Evolutionary conservation across 2,329 filamentous ascomycete genomes (phyloP), one percentile per base, ranked within the genome.

Genomic region (Plectosphaerella cucumerina): DNA sequence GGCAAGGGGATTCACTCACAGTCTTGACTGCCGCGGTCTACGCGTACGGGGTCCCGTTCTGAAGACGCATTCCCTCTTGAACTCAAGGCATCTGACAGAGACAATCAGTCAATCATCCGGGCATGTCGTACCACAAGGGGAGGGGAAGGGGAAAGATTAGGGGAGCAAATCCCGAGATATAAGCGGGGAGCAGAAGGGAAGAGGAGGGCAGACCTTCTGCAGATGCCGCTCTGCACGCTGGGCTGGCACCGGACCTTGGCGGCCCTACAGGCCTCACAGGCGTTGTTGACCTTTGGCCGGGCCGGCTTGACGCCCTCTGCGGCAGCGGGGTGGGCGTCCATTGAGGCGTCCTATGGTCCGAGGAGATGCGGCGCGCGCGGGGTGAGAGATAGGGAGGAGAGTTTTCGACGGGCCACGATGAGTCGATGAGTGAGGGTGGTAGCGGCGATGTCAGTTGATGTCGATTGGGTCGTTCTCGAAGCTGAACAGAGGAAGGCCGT

Each of bases 201-300:
- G n/a, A n/a, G n/a, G n/a, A n/a, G n/a, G n/a, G n/a, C 58, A 56
- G 68, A 81, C 78, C 75, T 75, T 62, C 71, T 73, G 59, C 79
- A 82, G 26, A 78, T 75, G 11, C 70, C 71, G 3, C 70, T 63
- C 57, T 75, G 72, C 22, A 69, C 67, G 52, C 74, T 75, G 5
- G 73, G 64, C 53, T 73, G 72, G 56, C 79, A 82, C 51, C 75
- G 78, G 20, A 80, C 69, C 65, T 81, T 82, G 51, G 77, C 75
- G 11, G 65, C 68, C 49, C 79, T 68, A 55, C 79, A 82, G 3
- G 76, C 74, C 61, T 82, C 78, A 50, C 78, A 82, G 18, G 78
- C 69, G 66, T 81, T 70, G 41, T 53, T 53, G 26, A 56, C 53
- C 46, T 53, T 51, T 39, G 55, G 50, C 35, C 53, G 21, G 20